Evolutionary conservation across 805 yeast species (phyloP), one percentile per base, ranked within the genome.

Genomic region (Kuraishia floccosa): DNA sequence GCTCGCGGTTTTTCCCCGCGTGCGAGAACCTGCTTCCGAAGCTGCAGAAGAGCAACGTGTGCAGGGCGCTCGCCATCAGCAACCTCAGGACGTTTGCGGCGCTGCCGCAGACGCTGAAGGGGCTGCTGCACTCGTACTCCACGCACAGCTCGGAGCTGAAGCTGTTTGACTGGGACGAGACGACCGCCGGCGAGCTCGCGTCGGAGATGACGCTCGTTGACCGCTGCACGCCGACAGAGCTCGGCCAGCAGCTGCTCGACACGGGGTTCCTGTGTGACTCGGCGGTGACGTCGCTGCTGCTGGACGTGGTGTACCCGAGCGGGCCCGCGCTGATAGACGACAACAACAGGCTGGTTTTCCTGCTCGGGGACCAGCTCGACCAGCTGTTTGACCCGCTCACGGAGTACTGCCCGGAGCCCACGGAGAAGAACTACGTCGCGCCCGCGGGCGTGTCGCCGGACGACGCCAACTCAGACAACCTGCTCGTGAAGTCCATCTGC

Each of bases 331-430:
- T 66, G 3, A 64, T 72, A 16, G 83, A 80, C 28, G 58, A 67
- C 11, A 89, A 87, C 51, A 86, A 87, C 46, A 72, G 65, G 35
- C 50, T 89, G 14, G 96, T 86, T 0, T 78, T 66, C 37, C 50
- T 79, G 22, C 54, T 89, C 5, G 97, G 97, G 1, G 77, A 76
- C 25, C 96, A 87, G 50, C 56, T 84, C 25, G 96, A 87, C 39
- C 89, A 80, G 42, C 54, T 89, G 24, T 89, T 89, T 52, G 93
- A 89, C 45, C 95, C 96, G 1, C 55, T 86, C 33, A 66, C 83
- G 4, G 96, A 87, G 52, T 89, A 89, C 49, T 82, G 93, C 0
- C 97, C 96, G 0, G 96, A 89, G 51, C 73, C 77, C 19, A 72
- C 94, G 24, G 89, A 80, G 37, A 62, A 68, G 35, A 62, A 69